A percentile compares a stretch with the other conserved stretches of the same genome.
These are phyloP conservation scores for Kluyveromyces marxianus DNA, from an alignment of 1,139 yeast genomes.

Conservation along the genomic window DNA sequence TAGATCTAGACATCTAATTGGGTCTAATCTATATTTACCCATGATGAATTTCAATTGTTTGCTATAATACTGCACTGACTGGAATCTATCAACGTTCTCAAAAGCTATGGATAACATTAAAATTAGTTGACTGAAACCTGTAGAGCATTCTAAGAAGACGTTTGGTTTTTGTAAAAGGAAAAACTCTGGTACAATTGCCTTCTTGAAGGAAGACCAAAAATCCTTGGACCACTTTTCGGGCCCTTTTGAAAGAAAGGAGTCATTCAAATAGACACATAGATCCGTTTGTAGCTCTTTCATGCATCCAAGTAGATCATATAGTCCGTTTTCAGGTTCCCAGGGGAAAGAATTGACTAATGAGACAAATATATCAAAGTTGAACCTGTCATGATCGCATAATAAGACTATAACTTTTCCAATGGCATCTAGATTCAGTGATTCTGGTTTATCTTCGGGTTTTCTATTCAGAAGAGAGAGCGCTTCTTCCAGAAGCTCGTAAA, in stretches of 20 bases:
- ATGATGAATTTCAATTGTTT: slow-evolving; percentile 50
- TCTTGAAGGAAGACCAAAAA: slow-evolving; percentile 9
- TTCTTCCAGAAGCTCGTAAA: background rate
- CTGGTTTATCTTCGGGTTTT: background rate
- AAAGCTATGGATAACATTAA: slow-evolving; percentile 45
- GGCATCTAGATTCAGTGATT: background rate
- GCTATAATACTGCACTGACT: slow-evolving; percentile 42
- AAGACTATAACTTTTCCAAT: background rate
- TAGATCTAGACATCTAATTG: slow-evolving; percentile 60
- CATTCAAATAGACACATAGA: slow-evolving; percentile 9
- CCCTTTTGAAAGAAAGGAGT: slow-evolving; percentile 9
- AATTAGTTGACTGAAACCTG: slow-evolving; percentile 69
- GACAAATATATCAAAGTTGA: slow-evolving; percentile 7
- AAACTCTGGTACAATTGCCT: slow-evolving; percentile 8
- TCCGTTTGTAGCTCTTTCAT: slow-evolving; percentile 5
- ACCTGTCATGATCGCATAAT: slow-evolving; percentile 3
- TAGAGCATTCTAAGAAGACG: slow-evolving; percentile 67
- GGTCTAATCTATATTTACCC: slow-evolving; percentile 76
- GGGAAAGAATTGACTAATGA: slow-evolving; percentile 10
- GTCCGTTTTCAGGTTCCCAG: slow-evolving; percentile 6
- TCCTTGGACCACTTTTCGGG: slow-evolving; percentile 9
- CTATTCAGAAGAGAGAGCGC: background rate
- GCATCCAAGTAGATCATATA: background rate
- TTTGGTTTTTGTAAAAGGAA: slow-evolving; percentile 71
- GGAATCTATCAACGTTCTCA: slow-evolving; percentile 35